Conservation (phyloP, 1,284 basidiomycete species). For the Moesziomyces aphidis region DNA sequence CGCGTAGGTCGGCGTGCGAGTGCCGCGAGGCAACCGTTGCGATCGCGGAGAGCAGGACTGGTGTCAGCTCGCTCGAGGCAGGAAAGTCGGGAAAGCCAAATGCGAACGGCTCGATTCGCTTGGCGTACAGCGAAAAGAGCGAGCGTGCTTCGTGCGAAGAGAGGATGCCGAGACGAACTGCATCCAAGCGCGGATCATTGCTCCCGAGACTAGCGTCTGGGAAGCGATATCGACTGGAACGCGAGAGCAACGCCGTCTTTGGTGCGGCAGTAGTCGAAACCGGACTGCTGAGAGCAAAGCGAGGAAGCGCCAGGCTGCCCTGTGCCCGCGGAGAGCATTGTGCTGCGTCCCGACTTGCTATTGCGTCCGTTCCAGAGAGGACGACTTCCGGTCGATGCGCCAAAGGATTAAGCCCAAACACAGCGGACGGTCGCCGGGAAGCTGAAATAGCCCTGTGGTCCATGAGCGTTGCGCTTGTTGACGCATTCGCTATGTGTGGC, state of each 20-base stretch:
- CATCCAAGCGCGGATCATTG: conserved; percentile 33
- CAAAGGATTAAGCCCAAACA: not conserved
- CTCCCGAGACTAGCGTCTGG: conserved; percentile 18
- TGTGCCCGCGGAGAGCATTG: not conserved
- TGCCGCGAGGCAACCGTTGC: conserved; percentile 12
- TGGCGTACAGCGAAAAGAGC: conserved; percentile 26
- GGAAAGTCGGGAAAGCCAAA: conserved; percentile 41
- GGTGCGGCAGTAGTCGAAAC: too few relatives aligned
- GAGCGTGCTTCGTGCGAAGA: conserved; percentile 19
- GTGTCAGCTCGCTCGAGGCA: conserved; percentile 26
- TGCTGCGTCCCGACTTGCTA: too few relatives aligned
- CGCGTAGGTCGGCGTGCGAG: not conserved
- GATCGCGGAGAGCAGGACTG: conserved; percentile 27
- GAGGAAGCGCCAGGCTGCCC: conserved; percentile 9
- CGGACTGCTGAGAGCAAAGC: not conserved
- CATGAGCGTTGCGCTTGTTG: too few relatives aligned
- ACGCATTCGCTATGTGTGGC: too few relatives aligned
- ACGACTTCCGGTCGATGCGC: too few relatives aligned
- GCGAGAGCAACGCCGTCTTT: not conserved
- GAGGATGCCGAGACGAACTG: conserved; percentile 27
- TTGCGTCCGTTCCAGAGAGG: not conserved
- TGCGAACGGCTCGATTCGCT: conserved; percentile 21
- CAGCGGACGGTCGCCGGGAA: not conserved
- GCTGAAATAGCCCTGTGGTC: not conserved
- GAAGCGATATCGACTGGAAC: conserved; percentile 28